These are phyloP conservation scores for Cyclostephanos tholiformis DNA, from an alignment of 108 stramenopile species.

Conservation along the genomic window DNA sequence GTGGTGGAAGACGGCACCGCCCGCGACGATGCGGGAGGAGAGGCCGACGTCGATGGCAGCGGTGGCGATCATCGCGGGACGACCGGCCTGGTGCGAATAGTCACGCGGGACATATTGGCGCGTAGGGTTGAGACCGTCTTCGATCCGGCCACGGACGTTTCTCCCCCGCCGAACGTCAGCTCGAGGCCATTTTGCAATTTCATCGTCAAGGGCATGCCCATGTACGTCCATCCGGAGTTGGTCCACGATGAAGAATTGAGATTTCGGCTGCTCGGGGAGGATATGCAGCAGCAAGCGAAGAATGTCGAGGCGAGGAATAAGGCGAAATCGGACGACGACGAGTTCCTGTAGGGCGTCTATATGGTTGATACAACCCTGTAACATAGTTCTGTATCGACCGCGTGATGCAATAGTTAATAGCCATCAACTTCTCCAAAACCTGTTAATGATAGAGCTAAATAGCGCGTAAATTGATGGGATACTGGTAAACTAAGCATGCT, in stretches of 20 bases:
- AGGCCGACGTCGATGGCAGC: not conserved
- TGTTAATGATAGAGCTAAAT: too few relatives aligned
- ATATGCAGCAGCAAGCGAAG: not conserved
- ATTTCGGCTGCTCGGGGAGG: constrained; percentile 52
- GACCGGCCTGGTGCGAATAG: constrained; percentile 48
- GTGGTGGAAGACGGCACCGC: constrained; percentile 5
- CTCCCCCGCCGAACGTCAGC: constrained; percentile 46
- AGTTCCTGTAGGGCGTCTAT: constrained; percentile 38
- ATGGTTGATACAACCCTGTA: too few relatives aligned
- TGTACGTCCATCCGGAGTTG: constrained; percentile 83
- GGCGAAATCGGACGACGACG: constrained; percentile 53
- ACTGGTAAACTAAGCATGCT: too few relatives aligned
- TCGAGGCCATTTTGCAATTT: constrained; percentile 88
- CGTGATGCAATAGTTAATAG: too few relatives aligned
- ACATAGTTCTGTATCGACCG: not conserved
- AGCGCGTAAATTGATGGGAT: too few relatives aligned
- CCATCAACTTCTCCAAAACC: not conserved
- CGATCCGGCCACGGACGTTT: constrained; percentile 70
- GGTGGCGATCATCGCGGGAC: not conserved
- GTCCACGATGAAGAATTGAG: constrained; percentile 56
- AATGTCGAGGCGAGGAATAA: constrained; percentile 25
- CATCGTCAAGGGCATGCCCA: constrained; percentile 56
- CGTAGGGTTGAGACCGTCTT: constrained; percentile 63
- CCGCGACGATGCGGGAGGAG: not conserved
- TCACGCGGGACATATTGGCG: constrained; percentile 70